Conservation (phyloP, 2,329 filamentous ascomycete genomes). For the Colletotrichum eremochloae region DNA sequence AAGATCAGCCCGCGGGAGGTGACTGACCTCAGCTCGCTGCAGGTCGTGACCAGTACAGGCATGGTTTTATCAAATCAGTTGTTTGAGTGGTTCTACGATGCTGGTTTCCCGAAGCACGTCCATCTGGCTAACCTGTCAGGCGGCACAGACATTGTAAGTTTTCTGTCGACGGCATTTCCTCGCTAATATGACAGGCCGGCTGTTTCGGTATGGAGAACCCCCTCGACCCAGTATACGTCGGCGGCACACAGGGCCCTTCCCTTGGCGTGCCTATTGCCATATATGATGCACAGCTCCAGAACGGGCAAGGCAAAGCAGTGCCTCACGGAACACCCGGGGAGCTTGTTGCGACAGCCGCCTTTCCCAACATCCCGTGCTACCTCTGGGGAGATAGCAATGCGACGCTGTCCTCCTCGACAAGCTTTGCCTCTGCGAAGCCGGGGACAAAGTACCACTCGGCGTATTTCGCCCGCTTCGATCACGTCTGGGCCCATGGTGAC, state of each 20-base stretch:
- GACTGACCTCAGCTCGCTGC: conserved; percentile 72
- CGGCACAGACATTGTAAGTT: conserved; percentile 79
- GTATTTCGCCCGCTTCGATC: conserved; percentile 73
- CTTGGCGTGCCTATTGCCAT: conserved; percentile 66
- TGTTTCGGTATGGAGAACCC: conserved; percentile 76
- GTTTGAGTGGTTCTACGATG: conserved; percentile 84
- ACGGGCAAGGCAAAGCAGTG: conserved; percentile 59
- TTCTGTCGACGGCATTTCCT: background rate
- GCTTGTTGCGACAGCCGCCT: conserved; percentile 76
- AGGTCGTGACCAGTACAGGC: conserved; percentile 77
- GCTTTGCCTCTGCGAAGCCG: conserved; percentile 54
- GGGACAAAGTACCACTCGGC: conserved; percentile 70
- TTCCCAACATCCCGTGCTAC: conserved; percentile 81
- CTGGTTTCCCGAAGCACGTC: conserved; percentile 74
- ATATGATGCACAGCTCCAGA: conserved; percentile 73
- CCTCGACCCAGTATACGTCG: conserved; percentile 74
- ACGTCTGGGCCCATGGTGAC: conserved; percentile 87
- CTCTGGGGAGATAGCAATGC: conserved; percentile 68
- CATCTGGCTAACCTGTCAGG: conserved; percentile 82
- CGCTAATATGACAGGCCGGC: conserved; percentile 58
- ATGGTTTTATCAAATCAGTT: conserved; percentile 84
- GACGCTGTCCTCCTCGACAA: conserved; percentile 43
- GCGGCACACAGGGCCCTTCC: conserved; percentile 64
- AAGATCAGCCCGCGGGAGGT: conserved; percentile 72
- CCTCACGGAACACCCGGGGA: conserved; percentile 77